These are phyloP conservation scores for Schizosaccharomyces pombe DNA, from an alignment of 805 yeast species.

Conservation along the genomic window ASM294v3 CU329670.1:3413001-3413500, in stretches of 20 bases:
- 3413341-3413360: neutral
- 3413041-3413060: neutral
- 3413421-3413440: constrained; percentile 79
- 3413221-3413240: constrained; percentile 74
- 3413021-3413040: neutral
- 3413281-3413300: constrained; percentile 83
- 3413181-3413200: constrained; percentile 37
- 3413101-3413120: neutral
- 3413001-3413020: neutral
- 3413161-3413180: constrained; percentile 69
- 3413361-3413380: constrained; percentile 54
- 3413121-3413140: neutral
- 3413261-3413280: constrained; percentile 56
- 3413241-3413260: constrained; percentile 64
- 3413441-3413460: constrained; percentile 81
- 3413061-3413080: too few species aligned
- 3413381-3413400: constrained; percentile 60
- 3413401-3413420: constrained; percentile 61
- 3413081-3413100: too few species aligned
- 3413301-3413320: too few species aligned
- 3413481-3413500: constrained; percentile 84
- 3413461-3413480: constrained; percentile 80
- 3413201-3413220: constrained; percentile 56
- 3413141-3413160: constrained; percentile 42
- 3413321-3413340: too few species aligned